Conservation (phyloP, 257 asterid species). For the Apocynum venetum region DNA sequence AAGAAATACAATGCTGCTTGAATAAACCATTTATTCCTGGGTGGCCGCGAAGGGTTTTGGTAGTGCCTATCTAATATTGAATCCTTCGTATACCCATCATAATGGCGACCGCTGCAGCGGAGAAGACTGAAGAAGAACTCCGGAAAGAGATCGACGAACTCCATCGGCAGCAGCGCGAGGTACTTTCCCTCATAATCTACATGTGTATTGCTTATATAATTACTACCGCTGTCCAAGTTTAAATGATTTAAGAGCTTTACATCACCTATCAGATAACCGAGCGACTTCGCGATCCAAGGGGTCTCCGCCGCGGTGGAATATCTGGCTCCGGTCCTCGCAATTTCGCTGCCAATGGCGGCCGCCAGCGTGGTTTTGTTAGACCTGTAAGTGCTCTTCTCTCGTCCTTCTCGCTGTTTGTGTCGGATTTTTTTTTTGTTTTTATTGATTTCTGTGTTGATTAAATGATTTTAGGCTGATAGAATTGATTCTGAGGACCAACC, state of each 20-base stretch:
- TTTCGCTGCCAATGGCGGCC: slow-evolving; percentile 59
- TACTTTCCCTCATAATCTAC: slow-evolving; percentile 9
- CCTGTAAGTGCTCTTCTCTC: slow-evolving; percentile 38
- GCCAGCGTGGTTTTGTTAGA: slow-evolving; percentile 82
- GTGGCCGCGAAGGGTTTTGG: background rate
- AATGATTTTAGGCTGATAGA: slow-evolving; percentile 63
- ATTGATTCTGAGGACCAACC: slow-evolving; percentile 79
- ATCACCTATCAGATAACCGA: slow-evolving; percentile 56
- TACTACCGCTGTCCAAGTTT: background rate
- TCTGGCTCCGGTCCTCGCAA: slow-evolving; percentile 71
- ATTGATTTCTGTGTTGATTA: slow-evolving; percentile 13
- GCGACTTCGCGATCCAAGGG: slow-evolving; percentile 93
- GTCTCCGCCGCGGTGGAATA: slow-evolving; percentile 84
- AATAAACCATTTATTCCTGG: background rate
- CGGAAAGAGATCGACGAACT: slow-evolving; percentile 90
- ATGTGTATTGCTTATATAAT: background rate
- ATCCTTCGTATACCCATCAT: background rate
- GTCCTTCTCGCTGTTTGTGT: background rate
- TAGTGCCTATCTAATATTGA: background rate
- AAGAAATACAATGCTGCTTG: no score
- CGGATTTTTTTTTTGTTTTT: background rate
- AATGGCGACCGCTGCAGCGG: slow-evolving; percentile 34
- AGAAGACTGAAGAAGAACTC: slow-evolving; percentile 84
- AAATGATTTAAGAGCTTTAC: background rate
- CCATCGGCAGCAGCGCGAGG: slow-evolving; percentile 90